Percentiles rank a stretch among this genome's conserved stretches.
phyloP scores from a whole-genome alignment of 768 basidiomycete species.

The Omphalotus guepiniiformis region DNA sequence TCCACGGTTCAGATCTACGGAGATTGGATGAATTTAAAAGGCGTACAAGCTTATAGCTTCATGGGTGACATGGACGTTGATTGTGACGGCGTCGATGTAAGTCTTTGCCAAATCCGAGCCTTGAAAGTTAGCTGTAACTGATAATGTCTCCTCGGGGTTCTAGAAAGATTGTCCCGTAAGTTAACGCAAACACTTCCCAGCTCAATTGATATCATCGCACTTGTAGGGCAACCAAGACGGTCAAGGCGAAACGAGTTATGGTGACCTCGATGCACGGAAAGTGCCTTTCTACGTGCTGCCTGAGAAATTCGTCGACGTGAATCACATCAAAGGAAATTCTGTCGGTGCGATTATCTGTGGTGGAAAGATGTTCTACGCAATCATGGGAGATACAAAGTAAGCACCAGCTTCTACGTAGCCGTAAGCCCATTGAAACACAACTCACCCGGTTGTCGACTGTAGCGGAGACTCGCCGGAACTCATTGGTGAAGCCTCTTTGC shows the following conservation, averaged over 20 bases:
- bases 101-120: too few relatives aligned
- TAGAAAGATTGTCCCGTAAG: not conserved
- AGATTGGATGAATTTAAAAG: constrained; percentile 11
- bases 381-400: constrained; percentile 22
- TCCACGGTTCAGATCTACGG: constrained; percentile 16
- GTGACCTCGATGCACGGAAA: constrained; percentile 18
- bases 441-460: not conserved
- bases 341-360: constrained; percentile 22
- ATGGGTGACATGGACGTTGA: constrained; percentile 24
- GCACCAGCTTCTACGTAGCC: not conserved
- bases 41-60: constrained; percentile 17
- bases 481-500: constrained; percentile 23
- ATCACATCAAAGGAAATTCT: constrained; percentile 16
- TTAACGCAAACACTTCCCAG: not conserved
- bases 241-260: constrained; percentile 19
- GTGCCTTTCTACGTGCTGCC: constrained; percentile 23
- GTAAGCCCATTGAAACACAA: too few relatives aligned
- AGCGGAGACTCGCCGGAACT: constrained; percentile 21
- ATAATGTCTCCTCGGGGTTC: too few relatives aligned
- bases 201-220: not conserved
- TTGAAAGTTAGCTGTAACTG: too few relatives aligned
- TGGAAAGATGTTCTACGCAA: constrained; percentile 24
- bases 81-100: constrained; percentile 21
- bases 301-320: constrained; percentile 13
- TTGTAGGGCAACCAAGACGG: constrained; percentile 18